Evolutionary conservation across 2,329 filamentous ascomycete species (phyloP), one percentile per base, ranked within the genome.

Genomic region (Grosmannia clavigera): DNA sequence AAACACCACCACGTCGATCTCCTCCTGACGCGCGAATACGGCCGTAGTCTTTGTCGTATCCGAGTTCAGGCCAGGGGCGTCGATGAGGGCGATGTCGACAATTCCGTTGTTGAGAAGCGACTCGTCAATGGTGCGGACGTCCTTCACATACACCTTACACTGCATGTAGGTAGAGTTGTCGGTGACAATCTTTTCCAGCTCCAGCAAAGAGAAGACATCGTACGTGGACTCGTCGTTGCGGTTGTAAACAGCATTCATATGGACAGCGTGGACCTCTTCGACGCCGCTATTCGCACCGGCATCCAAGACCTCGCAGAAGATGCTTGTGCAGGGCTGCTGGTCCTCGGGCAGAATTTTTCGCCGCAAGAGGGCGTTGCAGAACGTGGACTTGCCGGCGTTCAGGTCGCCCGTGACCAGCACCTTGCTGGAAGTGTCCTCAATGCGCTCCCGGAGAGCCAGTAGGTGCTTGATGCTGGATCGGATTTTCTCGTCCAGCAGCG

Each of bases 1-100:
- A 67, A 99, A 99, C 0, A 99, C 92, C 1, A 99, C 94, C 0
- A 99, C 94, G 67, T 99, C 94, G 64, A 99, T 99, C 73, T 99
- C 94, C 72, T 99, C 94, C 70, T 99, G 94, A 61, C 94, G 82
- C 29, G 94, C 94, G 72, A 99, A 99, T 7, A 99, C 88, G 25
- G 94, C 94, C 1, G 94, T 99, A 0, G 94, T 99, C 75, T 97
- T 95, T 54, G 96, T 85, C 1, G 92, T 97, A 71, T 99, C 92
- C 27, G 89, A 90, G 73, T 99, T 99, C 58, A 99, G 79, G 35
- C 94, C 94, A 1, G 94, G 94, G 0, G 94, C 94, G 72, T 99
- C 94, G 65, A 99, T 99, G 58, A 99, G 80, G 0, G 94, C 92
- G 70, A 99, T 99, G 69, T 99, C 94, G 51, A 99, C 94, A 1